These are phyloP conservation scores for Pugionium cornutum DNA, from an alignment of 345 rosid species.

Conservation along the genomic window DNA sequence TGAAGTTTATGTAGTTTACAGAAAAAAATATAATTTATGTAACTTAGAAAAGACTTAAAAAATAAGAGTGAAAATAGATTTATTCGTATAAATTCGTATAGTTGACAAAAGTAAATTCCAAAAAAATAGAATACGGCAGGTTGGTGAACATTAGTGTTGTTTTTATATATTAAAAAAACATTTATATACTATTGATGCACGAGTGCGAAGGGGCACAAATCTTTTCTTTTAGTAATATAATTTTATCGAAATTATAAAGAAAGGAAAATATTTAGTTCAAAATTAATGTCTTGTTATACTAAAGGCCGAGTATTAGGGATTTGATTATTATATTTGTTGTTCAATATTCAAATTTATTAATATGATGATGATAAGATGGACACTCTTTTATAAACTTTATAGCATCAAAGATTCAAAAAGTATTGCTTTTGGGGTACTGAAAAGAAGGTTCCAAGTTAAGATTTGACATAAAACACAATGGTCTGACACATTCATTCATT, in stretches of 20 bases:
- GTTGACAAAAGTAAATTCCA: too few relatives aligned
- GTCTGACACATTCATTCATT: slow-evolving; percentile 38
- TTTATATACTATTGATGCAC: slow-evolving; percentile 26
- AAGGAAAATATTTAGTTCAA: slow-evolving; percentile 9
- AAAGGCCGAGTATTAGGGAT: slow-evolving; percentile 43
- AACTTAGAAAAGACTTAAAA: too few relatives aligned
- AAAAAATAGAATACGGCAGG: too few relatives aligned
- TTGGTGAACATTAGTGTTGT: too few relatives aligned
- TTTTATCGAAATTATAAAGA: slow-evolving; percentile 13
- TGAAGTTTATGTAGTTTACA: too few relatives aligned
- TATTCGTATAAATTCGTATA: too few relatives aligned
- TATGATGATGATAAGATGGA: slow-evolving; percentile 12
- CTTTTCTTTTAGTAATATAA: slow-evolving; percentile 22
- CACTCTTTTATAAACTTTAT: not conserved
- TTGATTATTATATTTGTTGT: slow-evolving; percentile 18
- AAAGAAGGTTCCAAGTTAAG: slow-evolving; percentile 41
- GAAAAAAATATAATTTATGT: too few relatives aligned
- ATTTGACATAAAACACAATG: slow-evolving; percentile 32
- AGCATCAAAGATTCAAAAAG: not conserved
- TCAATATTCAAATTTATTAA: too few relatives aligned
- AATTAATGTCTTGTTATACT: slow-evolving; percentile 30
- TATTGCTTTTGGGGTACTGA: slow-evolving; percentile 19
- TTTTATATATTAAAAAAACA: too few relatives aligned
- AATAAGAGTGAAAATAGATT: too few relatives aligned
- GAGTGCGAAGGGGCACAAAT: slow-evolving; percentile 33